Percentiles rank a stretch among this genome's conserved stretches.
Evolutionary conservation across 2,329 filamentous ascomycete species (phyloP).

Genomic region (Capronia americana): DNA sequence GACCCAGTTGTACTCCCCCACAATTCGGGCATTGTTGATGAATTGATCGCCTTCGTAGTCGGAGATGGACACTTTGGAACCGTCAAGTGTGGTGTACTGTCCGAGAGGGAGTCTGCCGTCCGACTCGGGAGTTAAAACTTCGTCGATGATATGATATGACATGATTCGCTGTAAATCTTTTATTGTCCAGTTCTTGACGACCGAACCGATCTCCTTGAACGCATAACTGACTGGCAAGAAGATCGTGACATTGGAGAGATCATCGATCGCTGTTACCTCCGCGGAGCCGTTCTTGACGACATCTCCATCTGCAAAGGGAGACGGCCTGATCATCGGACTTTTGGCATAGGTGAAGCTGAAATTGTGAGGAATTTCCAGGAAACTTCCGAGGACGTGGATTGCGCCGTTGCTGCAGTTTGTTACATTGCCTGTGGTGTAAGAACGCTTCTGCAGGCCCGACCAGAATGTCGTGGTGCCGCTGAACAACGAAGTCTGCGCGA

Average conservation of each 20-base stretch:
- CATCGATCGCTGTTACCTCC: background rate
- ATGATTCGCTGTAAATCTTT: background rate
- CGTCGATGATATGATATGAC: constrained; percentile 1
- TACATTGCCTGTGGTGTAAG: background rate
- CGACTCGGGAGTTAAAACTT: background rate
- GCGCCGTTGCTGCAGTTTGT: constrained; percentile 11
- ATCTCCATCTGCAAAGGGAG: background rate
- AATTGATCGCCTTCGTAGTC: constrained; percentile 2
- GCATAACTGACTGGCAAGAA: constrained; percentile 4
- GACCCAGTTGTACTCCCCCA: constrained; percentile 6
- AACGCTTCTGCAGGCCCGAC: background rate
- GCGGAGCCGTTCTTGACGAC: background rate
- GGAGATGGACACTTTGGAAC: constrained; percentile 12
- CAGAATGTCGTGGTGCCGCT: background rate
- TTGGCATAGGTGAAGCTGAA: constrained; percentile 1
- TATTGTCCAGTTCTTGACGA: constrained; percentile 1
- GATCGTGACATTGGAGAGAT: constrained; percentile 4
- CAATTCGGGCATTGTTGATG: constrained; percentile 20
- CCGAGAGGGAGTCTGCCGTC: background rate
- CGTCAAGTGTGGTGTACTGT: constrained; percentile 12
- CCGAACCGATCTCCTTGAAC: constrained; percentile 1
- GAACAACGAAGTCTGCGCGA: background rate
- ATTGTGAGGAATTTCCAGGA: constrained; percentile 3
- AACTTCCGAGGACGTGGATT: background rate
- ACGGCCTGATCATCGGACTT: background rate